Base-by-base conservation (phyloP, 202 grass and related monocot species). In the Elaeis oleifera region DNA sequence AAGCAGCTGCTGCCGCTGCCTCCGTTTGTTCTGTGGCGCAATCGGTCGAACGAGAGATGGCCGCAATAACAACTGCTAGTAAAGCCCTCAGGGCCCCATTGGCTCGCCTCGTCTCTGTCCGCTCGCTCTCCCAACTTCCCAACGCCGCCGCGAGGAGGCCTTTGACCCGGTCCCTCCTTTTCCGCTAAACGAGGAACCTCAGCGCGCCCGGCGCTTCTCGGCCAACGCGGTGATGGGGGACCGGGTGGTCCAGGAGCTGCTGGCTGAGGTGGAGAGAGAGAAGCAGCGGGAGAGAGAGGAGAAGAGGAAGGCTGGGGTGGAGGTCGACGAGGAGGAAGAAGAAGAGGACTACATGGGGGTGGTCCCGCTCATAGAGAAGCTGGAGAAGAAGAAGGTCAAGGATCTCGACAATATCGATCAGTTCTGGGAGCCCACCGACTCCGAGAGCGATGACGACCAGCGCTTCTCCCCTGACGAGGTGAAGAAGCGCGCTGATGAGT, bases 371-470 rank as follows among this genome's bases (percentile, higher is more conserved):
- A 83, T 97, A 6, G 87, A 77, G 67, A 91, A 85, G 78, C 59
- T 88, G 18, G 84, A 88, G 78, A 80, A 69, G 23, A 68, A 54
- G 52, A 78, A 53, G 53, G 72, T 63, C 2, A 67, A 69, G 16
- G 28, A 31, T 31, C 28, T 31, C 28, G 28, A 6, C 28, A 31
- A 31, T 31, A 31, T 31, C 6, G 81, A 91, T 19, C 24, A 19
- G 18, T 86, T 77, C 68, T 81, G 82, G 84, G 82, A 89, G 76
- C 84, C 84, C 51, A 86, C 81, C 5, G 92, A 97, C 77, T 83
- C 84, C 59, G 87, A 91, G 53, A 85, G 76, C 59, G 92, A 91
- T 17, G 91, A 97, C 28, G 92, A 91, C 77, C 81, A 97, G 57
- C 80, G 87, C 49, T 97, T 78, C 81, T 62, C 28, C 23, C 49